A percentile compares a stretch with the other conserved stretches of the same genome.
Conservation (phyloP, 2,329 filamentous ascomycete genomes). For the Amauroascus niger region DNA sequence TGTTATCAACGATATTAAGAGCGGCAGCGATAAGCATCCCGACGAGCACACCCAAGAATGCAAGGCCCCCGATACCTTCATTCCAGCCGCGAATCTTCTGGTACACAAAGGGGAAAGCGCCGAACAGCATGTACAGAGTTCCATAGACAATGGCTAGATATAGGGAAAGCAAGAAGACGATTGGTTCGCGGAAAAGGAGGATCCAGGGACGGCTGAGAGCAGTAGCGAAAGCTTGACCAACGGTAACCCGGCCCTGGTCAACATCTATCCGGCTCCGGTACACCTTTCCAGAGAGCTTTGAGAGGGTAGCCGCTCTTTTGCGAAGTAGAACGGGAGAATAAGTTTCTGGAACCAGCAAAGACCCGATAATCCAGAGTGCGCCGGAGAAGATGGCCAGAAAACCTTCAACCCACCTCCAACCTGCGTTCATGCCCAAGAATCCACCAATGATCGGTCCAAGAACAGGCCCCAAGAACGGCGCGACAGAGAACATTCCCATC, state of each 20-base stretch:
- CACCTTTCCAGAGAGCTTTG: slow-evolving; percentile 45
- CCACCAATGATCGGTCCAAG: slow-evolving; percentile 48
- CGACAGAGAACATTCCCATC: slow-evolving; percentile 32
- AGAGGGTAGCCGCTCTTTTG: slow-evolving; percentile 43
- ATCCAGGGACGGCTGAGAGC: slow-evolving; percentile 58
- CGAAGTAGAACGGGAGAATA: slow-evolving; percentile 51
- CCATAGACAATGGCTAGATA: slow-evolving; percentile 50
- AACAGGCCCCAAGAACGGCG: slow-evolving; percentile 28
- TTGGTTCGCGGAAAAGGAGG: slow-evolving; percentile 60
- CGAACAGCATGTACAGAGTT: slow-evolving; percentile 50
- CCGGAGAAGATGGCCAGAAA: slow-evolving; percentile 53
- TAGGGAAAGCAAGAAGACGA: slow-evolving; percentile 53
- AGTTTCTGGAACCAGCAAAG: slow-evolving; percentile 49
- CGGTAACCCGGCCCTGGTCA: slow-evolving; percentile 35
- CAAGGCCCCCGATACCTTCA: slow-evolving; percentile 50
- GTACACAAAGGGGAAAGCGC: slow-evolving; percentile 58
- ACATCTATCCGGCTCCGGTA: slow-evolving; percentile 48
- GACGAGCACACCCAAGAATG: slow-evolving; percentile 59
- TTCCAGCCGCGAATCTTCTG: slow-evolving; percentile 51
- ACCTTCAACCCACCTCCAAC: slow-evolving; percentile 57
- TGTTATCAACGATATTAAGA: slow-evolving; percentile 47
- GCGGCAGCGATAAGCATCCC: slow-evolving; percentile 53
- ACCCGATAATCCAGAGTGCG: slow-evolving; percentile 46
- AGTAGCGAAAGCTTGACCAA: slow-evolving; percentile 45
- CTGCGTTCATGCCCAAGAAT: slow-evolving; percentile 50